Percentiles rank a stretch among this genome's conserved stretches.
Evolutionary conservation across 805 yeast genomes (phyloP).

Genomic region (Starmera dryadoides): DNA sequence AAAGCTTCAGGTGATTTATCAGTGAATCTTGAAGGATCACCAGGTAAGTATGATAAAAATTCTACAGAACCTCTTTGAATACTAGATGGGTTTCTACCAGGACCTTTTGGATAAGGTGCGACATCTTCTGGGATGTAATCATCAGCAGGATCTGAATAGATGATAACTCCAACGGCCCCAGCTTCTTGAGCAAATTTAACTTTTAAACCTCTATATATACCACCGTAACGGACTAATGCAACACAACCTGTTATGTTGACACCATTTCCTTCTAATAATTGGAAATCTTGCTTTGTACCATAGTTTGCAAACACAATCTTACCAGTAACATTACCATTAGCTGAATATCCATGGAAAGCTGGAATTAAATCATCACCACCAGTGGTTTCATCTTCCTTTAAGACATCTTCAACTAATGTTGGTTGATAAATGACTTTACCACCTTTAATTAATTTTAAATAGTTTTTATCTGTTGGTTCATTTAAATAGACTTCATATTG

Average conservation of each 20-base stretch:
- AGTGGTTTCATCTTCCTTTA: constrained; percentile 43
- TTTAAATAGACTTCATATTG: constrained; percentile 56
- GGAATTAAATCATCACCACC: constrained; percentile 44
- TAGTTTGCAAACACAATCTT: constrained; percentile 60
- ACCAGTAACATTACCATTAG: constrained; percentile 68
- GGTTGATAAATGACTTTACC: constrained; percentile 40
- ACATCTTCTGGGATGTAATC: constrained; percentile 52
- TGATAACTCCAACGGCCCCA: constrained; percentile 60
- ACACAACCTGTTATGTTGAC: constrained; percentile 50
- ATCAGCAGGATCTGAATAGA: constrained; percentile 68
- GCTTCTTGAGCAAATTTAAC: constrained; percentile 69
- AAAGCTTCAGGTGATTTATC: constrained; percentile 56
- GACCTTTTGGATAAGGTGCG: constrained; percentile 65
- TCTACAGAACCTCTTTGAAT: constrained; percentile 74
- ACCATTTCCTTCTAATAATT: constrained; percentile 34
- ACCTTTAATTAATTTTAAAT: constrained; percentile 34
- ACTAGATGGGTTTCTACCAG: constrained; percentile 68
- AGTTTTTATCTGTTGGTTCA: constrained; percentile 50
- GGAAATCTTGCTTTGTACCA: constrained; percentile 58
- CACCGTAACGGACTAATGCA: constrained; percentile 63
- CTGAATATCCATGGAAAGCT: constrained; percentile 72
- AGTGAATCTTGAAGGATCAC: constrained; percentile 62
- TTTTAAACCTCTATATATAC: constrained; percentile 63
- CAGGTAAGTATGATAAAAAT: constrained; percentile 54
- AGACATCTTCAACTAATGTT: constrained; percentile 41